phyloP scores from a whole-genome alignment of 2,329 filamentous ascomycete genomes.

The Xylaria sp. region DNA sequence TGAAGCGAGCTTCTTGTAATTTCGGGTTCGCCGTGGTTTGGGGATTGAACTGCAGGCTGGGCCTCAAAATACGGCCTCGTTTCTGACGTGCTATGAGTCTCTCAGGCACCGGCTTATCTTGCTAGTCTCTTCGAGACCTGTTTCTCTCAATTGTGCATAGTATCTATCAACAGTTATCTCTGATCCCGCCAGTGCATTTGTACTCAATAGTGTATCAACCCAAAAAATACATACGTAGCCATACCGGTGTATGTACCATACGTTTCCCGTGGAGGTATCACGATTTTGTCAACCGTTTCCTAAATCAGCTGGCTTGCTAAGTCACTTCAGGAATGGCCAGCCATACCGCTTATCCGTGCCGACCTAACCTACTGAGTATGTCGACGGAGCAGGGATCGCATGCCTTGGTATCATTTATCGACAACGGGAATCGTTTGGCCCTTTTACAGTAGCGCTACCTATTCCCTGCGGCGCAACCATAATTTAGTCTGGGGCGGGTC shows the following conservation, averaged over 20 bases:
- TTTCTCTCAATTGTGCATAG: not conserved
- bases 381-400: not conserved
- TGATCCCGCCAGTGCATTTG: not conserved
- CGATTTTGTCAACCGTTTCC: not conserved
- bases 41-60: not conserved
- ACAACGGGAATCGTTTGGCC: slow-evolving; percentile 5
- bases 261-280: not conserved
- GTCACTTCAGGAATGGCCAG: not conserved
- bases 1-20: not conserved
- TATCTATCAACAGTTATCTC: not conserved
- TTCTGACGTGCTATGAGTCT: not conserved
- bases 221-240: not conserved
- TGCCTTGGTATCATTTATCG: not conserved
- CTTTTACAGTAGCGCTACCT: not conserved
- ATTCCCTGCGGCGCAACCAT: slow-evolving; percentile 19
- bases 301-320: not conserved
- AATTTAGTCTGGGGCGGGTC: not conserved
- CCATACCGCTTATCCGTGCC: not conserved
- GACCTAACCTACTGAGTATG: not conserved
- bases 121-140: not conserved
- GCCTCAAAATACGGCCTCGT: not conserved
- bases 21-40: not conserved
- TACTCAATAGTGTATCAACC: not conserved
- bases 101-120: not conserved
- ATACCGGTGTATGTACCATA: not conserved